Percentiles rank a stretch among this genome's conserved stretches.
These are phyloP conservation scores for Plasmodium inui DNA, from an alignment of 169 alveolate species.

Conservation along the genomic window DNA sequence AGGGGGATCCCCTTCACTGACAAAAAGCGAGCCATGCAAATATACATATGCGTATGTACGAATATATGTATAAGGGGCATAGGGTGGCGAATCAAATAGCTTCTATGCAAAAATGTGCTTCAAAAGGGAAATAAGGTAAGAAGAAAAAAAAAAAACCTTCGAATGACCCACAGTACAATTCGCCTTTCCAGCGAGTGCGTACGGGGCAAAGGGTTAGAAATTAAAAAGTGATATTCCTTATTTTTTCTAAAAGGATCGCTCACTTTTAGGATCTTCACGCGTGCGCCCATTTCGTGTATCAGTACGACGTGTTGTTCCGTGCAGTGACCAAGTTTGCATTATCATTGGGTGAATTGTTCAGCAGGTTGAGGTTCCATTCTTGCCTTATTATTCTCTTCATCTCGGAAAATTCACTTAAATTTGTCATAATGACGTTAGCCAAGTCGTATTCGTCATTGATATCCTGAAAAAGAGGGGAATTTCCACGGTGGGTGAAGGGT, in stretches of 20 bases:
- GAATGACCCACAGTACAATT: neutral
- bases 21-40: neutral
- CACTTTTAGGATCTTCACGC: neutral
- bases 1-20: neutral
- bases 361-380: conserved; percentile 56
- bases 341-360: conserved; percentile 69
- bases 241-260: neutral
- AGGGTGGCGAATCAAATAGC: neutral
- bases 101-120: neutral
- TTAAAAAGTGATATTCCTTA: neutral
- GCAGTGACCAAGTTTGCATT: conserved; percentile 21
- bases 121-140: neutral
- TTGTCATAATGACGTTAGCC: conserved; percentile 50
- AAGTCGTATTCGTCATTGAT: conserved; percentile 68
- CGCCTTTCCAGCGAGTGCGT: neutral
- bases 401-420: conserved; percentile 59
- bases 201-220: neutral
- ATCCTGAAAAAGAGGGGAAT: conserved; percentile 17
- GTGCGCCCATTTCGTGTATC: neutral
- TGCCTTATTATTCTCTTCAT: conserved; percentile 55
- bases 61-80: neutral
- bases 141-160: neutral
- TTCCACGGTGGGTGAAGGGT: neutral
- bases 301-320: neutral
- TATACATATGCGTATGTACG: neutral